Evolutionary conservation across 305 asterid genomes (phyloP).

Genomic region (Fraxinus baroniana): DNA sequence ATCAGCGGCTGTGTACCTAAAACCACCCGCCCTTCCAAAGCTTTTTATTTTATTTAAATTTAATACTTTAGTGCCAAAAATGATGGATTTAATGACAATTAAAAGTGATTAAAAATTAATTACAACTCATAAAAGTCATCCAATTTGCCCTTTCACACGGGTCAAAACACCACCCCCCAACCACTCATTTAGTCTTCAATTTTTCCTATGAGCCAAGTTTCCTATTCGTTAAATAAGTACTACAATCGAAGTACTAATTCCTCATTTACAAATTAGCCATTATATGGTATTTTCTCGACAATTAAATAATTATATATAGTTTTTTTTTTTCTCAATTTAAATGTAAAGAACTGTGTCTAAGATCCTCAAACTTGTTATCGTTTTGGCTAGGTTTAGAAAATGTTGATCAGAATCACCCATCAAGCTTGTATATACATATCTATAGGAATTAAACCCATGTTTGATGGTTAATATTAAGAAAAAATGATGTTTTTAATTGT

Average conservation of each 20-base stretch:
- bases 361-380: background rate
- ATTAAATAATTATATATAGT: no score
- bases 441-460: no score
- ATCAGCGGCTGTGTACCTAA: background rate
- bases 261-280: no score
- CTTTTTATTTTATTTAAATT: background rate
- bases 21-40: background rate
- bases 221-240: no score
- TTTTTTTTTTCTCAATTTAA: background rate
- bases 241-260: background rate
- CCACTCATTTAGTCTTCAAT: background rate
- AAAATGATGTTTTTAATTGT: no score
- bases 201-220: background rate
- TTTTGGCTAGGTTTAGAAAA: no score
- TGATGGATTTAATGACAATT: background rate
- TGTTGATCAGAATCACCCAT: background rate
- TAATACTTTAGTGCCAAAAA: background rate
- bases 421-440: background rate
- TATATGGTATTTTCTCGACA: no score
- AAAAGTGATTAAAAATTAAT: background rate
- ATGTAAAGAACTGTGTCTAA: background rate
- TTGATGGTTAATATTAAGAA: no score
- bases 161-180: constrained; percentile 18
- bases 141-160: constrained; percentile 14
- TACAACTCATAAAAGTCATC: background rate